Evolutionary conservation across 1,139 yeast genomes (phyloP).

Genomic region (Debaryomyces robertsiae): DNA sequence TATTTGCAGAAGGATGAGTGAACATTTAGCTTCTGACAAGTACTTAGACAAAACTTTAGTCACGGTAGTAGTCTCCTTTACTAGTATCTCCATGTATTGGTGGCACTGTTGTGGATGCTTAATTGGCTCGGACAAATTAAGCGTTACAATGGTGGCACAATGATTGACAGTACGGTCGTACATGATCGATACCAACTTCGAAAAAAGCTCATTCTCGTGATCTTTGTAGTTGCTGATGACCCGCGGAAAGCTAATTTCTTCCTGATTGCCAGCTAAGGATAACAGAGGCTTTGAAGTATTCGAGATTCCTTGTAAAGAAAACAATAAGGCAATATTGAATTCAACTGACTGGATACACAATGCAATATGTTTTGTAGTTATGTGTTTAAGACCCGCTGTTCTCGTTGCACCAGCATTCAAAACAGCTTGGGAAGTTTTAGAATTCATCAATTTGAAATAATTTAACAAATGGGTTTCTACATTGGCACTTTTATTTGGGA

Average conservation of each 20-base stretch:
- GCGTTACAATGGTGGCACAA: constrained; percentile 44
- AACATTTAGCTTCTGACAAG: constrained; percentile 54
- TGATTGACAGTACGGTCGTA: constrained; percentile 60
- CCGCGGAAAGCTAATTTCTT: constrained; percentile 40
- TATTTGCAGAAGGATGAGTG: constrained; percentile 54
- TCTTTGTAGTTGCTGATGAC: constrained; percentile 48
- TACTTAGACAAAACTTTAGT: constrained; percentile 62
- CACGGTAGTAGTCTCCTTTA: constrained; percentile 67
- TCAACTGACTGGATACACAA: constrained; percentile 63
- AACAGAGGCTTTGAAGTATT: constrained; percentile 10
- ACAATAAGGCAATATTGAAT: constrained; percentile 36
- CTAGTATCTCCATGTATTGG: constrained; percentile 65
- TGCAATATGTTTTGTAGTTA: constrained; percentile 74
- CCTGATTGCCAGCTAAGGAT: constrained; percentile 19
- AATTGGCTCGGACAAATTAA: constrained; percentile 54
- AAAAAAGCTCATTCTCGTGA: constrained; percentile 67
- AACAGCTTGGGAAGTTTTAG: constrained; percentile 62
- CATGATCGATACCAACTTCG: constrained; percentile 70
- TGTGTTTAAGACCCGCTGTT: constrained; percentile 74
- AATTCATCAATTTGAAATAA: constrained; percentile 54
- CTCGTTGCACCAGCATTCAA: constrained; percentile 78
- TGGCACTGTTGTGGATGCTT: constrained; percentile 51
- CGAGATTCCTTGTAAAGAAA: constrained; percentile 22
- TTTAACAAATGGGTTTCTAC: constrained; percentile 51
- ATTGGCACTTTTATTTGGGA: constrained; percentile 41